Evolutionary conservation across 768 basidiomycete genomes (phyloP).

Genomic region (Tulasnella sp.): DNA sequence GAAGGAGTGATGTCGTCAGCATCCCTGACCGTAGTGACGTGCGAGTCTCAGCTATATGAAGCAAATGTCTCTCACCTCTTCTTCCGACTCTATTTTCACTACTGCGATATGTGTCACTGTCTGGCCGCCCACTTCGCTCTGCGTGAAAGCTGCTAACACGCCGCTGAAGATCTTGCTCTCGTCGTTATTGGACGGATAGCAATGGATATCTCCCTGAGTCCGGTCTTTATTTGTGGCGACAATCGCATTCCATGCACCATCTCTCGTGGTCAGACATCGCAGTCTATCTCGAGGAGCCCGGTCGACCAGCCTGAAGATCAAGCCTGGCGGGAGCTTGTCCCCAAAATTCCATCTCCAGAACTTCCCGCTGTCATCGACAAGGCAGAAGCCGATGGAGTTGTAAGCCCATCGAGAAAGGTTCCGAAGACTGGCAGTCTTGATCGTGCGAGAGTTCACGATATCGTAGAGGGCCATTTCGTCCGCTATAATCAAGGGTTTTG

Average conservation of each 20-base stretch:
- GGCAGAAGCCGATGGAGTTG: conserved; percentile 11
- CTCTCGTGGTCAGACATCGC: conserved; percentile 8
- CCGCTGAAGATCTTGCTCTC: conserved; percentile 9
- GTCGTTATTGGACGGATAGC: conserved; percentile 9
- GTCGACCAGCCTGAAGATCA: conserved; percentile 12
- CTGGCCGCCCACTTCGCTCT: not conserved
- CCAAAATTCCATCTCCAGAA: conserved; percentile 12
- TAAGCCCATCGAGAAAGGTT: conserved; percentile 6
- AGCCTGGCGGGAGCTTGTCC: conserved; percentile 1
- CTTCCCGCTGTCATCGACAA: conserved; percentile 12
- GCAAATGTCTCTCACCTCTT: not conserved
- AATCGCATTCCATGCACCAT: conserved; percentile 15
- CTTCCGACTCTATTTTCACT: conserved; percentile 2
- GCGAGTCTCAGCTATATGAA: not conserved
- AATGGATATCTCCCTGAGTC: conserved; percentile 3
- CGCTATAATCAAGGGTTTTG: not conserved
- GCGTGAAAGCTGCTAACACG: conserved; percentile 3
- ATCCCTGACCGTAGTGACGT: not conserved
- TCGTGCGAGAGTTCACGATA: not conserved
- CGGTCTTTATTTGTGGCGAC: conserved; percentile 6
- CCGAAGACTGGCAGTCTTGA: conserved; percentile 5
- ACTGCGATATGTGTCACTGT: not conserved
- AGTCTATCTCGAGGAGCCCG: not conserved
- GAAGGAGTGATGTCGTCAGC: not conserved
- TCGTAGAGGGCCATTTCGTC: conserved; percentile 14